Evolutionary conservation across 2,329 filamentous ascomycete species (phyloP), one percentile per base, ranked within the genome.

Genomic region (Cadophora gregata): DNA sequence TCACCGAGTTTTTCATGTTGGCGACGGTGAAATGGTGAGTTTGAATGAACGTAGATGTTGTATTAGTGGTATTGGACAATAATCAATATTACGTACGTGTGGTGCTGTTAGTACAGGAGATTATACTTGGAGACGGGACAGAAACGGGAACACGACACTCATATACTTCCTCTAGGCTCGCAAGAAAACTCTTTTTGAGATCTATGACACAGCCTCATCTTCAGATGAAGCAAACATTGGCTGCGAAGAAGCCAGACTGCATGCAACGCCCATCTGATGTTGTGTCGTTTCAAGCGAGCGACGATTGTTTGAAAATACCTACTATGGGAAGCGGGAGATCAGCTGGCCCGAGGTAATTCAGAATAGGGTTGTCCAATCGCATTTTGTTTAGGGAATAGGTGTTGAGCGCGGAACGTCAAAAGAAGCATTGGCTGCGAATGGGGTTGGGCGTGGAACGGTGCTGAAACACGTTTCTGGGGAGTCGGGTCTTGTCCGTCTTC

Each of bases 211-310:
- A 42, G 33, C 12, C 31, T 58, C 29, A 56, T n/a, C 21, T 16
- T 42, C 31, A 38, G 55, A 58, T 58, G 31, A 58, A 58, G 55
- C 55, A 42, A 58, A 58, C n/a, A 36, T 6, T 6, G 33, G 10
- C 16, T 24, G 25, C 9, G 16, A 9, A 56, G 29, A 56, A n/a
- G 27, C 55, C 31, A 14, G 9, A 14, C 3, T 38, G 9, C 4
- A 58, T 58, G 31, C 53, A 58, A 38, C 36, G 31, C 33, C n/a
- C 55, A 58, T 58, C 55, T 38, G 33, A 58, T 42, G 55, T 42
- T 58, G n/a, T 24, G 9, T 38, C n/a, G 33, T 58, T 36, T 38
- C 31, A 24, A 38, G 55, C 33, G 21, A 58, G 21, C 4, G 10
- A 21, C 1, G 31, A 16, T n/a, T 36, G 53, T 58, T 58, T 58